Evolutionary conservation across 352 stramenopile species (phyloP).

Genomic region (Plasmopara muralis): DNA sequence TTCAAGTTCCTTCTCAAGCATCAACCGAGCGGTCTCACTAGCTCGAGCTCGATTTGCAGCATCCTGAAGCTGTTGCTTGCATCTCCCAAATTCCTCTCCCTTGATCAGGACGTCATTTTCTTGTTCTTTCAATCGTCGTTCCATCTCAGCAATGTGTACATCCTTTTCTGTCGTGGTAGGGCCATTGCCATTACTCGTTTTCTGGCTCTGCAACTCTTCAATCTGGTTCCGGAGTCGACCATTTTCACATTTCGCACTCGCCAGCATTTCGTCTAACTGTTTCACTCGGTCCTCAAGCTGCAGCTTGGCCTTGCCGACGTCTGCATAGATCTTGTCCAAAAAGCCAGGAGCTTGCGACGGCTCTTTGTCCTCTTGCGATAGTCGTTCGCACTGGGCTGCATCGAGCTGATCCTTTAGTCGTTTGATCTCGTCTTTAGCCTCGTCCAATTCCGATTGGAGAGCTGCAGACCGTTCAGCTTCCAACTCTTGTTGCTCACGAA

Average conservation of each 20-base stretch:
- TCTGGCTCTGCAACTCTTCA: slow-evolving; percentile 18
- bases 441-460: slow-evolving; percentile 36
- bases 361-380: slow-evolving; percentile 11
- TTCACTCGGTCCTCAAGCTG: slow-evolving; percentile 65
- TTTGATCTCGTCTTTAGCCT: slow-evolving; percentile 30
- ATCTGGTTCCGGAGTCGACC: slow-evolving; percentile 33
- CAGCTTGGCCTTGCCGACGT: slow-evolving; percentile 74
- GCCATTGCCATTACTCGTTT: slow-evolving; percentile 8
- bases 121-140: slow-evolving; percentile 16
- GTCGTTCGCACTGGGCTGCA: slow-evolving; percentile 12
- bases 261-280: slow-evolving; percentile 42
- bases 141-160: slow-evolving; percentile 15
- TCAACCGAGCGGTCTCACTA: slow-evolving; percentile 5
- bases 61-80: slow-evolving; percentile 25
- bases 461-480: slow-evolving; percentile 24
- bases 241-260: slow-evolving; percentile 46
- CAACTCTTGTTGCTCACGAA: slow-evolving; percentile 31
- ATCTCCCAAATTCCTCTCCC: slow-evolving; percentile 13
- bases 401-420: slow-evolving; percentile 28
- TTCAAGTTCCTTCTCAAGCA: slow-evolving; percentile 22
- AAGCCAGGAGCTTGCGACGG: slow-evolving; percentile 31
- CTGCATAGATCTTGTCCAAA: slow-evolving; percentile 75
- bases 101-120: slow-evolving; percentile 20
- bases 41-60: slow-evolving; percentile 13
- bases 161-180: slow-evolving; percentile 9